phyloP scores from a whole-genome alignment of 345 rosid species.

The Cardamine occulta region DNA sequence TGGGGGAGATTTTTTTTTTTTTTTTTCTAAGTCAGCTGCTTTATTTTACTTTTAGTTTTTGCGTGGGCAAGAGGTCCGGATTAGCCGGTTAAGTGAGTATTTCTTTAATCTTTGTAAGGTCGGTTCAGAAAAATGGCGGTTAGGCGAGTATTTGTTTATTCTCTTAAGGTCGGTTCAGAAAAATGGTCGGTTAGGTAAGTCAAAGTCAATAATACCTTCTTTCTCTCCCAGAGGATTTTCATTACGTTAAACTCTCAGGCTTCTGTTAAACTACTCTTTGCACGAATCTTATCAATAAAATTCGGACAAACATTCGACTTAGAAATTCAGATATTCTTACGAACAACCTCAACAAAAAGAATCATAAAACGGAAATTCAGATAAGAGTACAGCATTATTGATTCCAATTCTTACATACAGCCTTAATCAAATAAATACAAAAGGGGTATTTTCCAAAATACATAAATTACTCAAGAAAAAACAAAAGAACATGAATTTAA shows the following conservation, averaged over 20 bases:
- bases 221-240: not conserved
- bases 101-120: not conserved
- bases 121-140: constrained; percentile 21
- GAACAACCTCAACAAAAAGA: too few species aligned
- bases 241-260: not conserved
- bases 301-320: too few species aligned
- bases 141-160: not conserved
- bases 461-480: not conserved
- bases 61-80: constrained; percentile 36
- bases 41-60: not conserved
- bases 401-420: not conserved
- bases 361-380: too few species aligned
- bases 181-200: constrained; percentile 25
- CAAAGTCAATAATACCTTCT: constrained; percentile 18
- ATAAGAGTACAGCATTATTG: too few species aligned
- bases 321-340: not conserved
- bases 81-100: not conserved
- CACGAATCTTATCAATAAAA: too few species aligned
- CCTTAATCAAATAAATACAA: not conserved
- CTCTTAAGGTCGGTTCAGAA: constrained; percentile 14
- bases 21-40: not conserved
- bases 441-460: not conserved
- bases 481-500: constrained; percentile 3
- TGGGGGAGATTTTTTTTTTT: not conserved
- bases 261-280: too few species aligned